Percentiles rank a stretch among this genome's conserved stretches.
Conservation (phyloP, 352 stramenopile species). For the Pythium aristosporum region DNA sequence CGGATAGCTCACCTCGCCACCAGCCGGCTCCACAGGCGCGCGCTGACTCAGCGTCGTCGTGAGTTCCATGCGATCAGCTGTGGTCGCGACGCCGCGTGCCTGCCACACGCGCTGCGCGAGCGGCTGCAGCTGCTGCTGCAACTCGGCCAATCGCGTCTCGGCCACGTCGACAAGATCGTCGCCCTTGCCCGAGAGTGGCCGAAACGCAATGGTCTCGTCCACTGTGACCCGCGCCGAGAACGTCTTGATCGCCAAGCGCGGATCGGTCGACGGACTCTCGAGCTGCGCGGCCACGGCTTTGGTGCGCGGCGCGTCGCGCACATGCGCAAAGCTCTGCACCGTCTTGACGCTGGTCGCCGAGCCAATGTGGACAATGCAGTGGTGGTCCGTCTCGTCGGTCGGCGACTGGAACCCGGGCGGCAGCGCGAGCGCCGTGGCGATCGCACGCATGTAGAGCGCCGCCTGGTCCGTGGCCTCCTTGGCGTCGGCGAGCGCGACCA, state of each 20-base stretch:
- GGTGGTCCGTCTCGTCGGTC: constrained; percentile 17
- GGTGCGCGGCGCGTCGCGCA: constrained; percentile 36
- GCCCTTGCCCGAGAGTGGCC: not conserved
- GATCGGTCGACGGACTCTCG: constrained; percentile 18
- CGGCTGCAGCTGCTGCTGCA: constrained; percentile 49
- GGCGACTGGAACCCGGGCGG: constrained; percentile 18
- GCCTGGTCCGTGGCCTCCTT: constrained; percentile 34
- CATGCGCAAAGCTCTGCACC: constrained; percentile 24
- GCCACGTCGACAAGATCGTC: constrained; percentile 19
- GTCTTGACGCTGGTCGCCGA: constrained; percentile 23
- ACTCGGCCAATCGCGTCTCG: constrained; percentile 41
- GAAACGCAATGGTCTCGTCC: constrained; percentile 42
- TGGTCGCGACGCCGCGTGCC: constrained; percentile 33
- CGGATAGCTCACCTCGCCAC: not conserved
- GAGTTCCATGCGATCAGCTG: constrained; percentile 42
- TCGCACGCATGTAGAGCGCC: constrained; percentile 54
- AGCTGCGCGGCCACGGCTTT: constrained; percentile 29
- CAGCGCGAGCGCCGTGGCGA: constrained; percentile 34
- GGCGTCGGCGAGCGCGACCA: constrained; percentile 35
- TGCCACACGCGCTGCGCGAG: constrained; percentile 41
- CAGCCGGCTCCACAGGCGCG: not conserved
- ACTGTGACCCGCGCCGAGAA: constrained; percentile 48
- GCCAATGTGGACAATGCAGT: constrained; percentile 49
- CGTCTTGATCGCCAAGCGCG: constrained; percentile 30
- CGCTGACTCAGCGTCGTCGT: constrained; percentile 21